Evolutionary conservation across 768 basidiomycete genomes (phyloP).

Genomic region (Hericium rajendrae): DNA sequence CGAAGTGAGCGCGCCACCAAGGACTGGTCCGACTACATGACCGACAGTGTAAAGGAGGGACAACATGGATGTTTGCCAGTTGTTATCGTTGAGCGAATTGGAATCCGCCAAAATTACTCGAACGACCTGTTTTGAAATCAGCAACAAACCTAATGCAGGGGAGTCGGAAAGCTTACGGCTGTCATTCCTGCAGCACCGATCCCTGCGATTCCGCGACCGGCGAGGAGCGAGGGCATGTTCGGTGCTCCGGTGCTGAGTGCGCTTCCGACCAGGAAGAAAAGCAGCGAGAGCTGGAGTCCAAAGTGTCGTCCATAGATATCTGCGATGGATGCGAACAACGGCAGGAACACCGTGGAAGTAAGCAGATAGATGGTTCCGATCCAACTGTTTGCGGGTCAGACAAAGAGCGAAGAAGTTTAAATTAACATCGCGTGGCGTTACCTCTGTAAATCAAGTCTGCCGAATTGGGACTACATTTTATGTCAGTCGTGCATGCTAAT

Average conservation of each 20-base stretch:
- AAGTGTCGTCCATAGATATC: conserved; percentile 42
- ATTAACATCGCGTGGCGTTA: background rate
- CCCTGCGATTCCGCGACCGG: conserved; percentile 39
- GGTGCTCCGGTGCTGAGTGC: conserved; percentile 36
- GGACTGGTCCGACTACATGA: conserved; percentile 33
- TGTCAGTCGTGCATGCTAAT: background rate
- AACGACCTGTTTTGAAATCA: conserved; percentile 11
- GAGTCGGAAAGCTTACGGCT: conserved; percentile 17
- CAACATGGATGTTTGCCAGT: conserved; percentile 30
- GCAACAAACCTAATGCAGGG: conserved; percentile 7
- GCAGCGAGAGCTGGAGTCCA: conserved; percentile 33
- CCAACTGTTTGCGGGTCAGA: conserved; percentile 22
- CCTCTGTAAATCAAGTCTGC: conserved; percentile 26
- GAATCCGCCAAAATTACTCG: conserved; percentile 38
- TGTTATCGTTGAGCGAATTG: conserved; percentile 31
- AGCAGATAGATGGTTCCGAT: conserved; percentile 43
- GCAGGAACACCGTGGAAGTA: conserved; percentile 43
- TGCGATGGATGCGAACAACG: conserved; percentile 38
- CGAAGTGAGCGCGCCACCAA: conserved; percentile 32
- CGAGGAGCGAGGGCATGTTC: conserved; percentile 37
- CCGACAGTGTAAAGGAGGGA: conserved; percentile 36
- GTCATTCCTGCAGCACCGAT: conserved; percentile 38
- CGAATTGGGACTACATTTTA: conserved; percentile 22
- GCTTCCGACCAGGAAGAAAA: conserved; percentile 38
- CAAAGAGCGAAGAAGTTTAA: background rate